phyloP scores from a whole-genome alignment of 495 filamentous ascomycete genomes.

The Penicillium pancosmium region DNA sequence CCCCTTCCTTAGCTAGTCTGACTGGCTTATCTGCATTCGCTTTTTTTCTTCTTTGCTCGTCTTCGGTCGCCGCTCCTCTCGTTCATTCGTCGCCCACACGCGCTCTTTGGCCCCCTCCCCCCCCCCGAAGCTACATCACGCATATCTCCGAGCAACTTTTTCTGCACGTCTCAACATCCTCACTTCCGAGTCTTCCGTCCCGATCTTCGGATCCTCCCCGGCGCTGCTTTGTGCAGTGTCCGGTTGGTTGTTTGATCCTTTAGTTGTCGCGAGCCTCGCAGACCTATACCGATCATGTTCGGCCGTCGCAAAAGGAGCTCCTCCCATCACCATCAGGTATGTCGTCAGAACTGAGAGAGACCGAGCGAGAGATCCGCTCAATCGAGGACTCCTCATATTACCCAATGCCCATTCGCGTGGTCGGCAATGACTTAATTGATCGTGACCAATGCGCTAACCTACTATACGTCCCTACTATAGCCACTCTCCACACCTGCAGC shows the following conservation, averaged over 20 bases:
- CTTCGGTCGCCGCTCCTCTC: not conserved
- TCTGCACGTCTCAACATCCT: conserved; percentile 11
- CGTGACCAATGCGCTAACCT: conserved; percentile 9
- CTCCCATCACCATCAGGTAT: conserved; percentile 54
- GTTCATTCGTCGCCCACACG: not conserved
- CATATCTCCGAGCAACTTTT: conserved; percentile 3
- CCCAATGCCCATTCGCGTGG: not conserved
- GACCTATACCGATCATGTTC: conserved; percentile 49
- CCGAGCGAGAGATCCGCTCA: not conserved
- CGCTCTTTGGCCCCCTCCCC: not conserved
- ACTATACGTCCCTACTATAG: conserved; percentile 25
- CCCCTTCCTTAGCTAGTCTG: not conserved
- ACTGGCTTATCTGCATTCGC: conserved; percentile 7
- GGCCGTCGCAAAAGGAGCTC: conserved; percentile 53
- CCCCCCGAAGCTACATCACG: conserved; percentile 4
- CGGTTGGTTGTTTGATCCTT: conserved; percentile 25
- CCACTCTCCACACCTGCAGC: conserved; percentile 62
- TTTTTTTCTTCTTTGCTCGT: not conserved
- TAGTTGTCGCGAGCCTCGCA: conserved; percentile 1
- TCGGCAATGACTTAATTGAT: not conserved
- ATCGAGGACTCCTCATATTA: not conserved
- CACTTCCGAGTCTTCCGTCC: conserved; percentile 19
- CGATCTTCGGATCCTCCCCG: conserved; percentile 27
- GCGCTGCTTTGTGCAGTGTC: conserved; percentile 33
- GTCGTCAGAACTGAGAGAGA: conserved; percentile 19